These are phyloP conservation scores for Vitis hybrid DNA, from an alignment of 177 flowering plant species.

Conservation along the genomic window DNA sequence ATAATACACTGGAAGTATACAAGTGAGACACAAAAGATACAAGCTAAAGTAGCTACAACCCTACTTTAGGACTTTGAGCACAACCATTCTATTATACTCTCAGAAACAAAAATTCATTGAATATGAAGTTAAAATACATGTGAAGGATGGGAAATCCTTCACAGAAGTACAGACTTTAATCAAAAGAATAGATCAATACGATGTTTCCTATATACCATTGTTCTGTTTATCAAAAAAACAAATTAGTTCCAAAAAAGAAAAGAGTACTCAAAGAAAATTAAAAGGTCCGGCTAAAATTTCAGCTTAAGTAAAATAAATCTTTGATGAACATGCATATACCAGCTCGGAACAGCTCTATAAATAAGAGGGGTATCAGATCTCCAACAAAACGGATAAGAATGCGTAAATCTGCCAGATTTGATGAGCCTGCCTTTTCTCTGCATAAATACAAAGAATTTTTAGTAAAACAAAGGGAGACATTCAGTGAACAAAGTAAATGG, in stretches of 20 bases:
- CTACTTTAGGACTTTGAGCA: too few relatives aligned
- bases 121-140: too few relatives aligned
- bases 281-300: background rate
- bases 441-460: constrained; percentile 7
- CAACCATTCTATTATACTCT: too few relatives aligned
- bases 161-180: too few relatives aligned
- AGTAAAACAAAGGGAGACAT: background rate
- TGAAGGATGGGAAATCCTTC: too few relatives aligned
- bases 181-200: too few relatives aligned
- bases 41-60: too few relatives aligned
- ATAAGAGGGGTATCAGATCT: constrained; percentile 98
- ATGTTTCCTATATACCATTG: too few relatives aligned
- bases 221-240: too few relatives aligned
- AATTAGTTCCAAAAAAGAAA: background rate
- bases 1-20: too few relatives aligned
- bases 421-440: constrained; percentile 90
- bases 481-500: background rate
- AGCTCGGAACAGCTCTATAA: constrained; percentile 97
- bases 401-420: constrained; percentile 67
- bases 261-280: background rate
- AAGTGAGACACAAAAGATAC: too few relatives aligned
- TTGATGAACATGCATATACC: constrained; percentile 40
- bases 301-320: background rate
- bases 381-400: constrained; percentile 93
- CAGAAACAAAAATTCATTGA: too few relatives aligned